These are phyloP conservation scores for Tilletia setariae DNA, from an alignment of 1,284 basidiomycete genomes.

Conservation along the genomic window DNA sequence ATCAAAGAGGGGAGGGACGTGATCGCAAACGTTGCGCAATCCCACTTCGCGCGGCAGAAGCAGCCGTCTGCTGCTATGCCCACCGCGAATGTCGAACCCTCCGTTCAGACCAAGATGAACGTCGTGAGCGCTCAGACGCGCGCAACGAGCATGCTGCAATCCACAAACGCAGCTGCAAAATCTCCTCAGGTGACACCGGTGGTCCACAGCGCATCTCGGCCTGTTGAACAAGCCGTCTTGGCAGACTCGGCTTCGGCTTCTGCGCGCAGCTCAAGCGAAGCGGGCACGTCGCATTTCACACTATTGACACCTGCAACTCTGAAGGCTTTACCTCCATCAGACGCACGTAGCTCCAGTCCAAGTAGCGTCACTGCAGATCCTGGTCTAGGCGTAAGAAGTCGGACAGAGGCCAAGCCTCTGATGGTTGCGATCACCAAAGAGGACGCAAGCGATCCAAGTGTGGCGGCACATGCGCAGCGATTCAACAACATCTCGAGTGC, in stretches of 20 bases:
- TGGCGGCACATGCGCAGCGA: constrained; percentile 3
- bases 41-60: neutral
- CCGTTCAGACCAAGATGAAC: neutral
- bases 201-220: neutral
- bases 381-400: neutral
- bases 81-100: neutral
- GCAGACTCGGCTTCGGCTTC: neutral
- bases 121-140: neutral
- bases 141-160: neutral
- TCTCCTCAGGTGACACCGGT: neutral
- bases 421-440: neutral
- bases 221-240: neutral
- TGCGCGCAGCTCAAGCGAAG: too few relatives aligned
- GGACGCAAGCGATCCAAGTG: neutral
- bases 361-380: constrained; percentile 16
- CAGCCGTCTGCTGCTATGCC: neutral
- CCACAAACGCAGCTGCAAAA: neutral
- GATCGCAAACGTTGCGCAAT: constrained; percentile 25
- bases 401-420: neutral
- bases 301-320: constrained; percentile 1
- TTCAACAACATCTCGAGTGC: constrained; percentile 31
- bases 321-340: neutral
- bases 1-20: constrained; percentile 39
- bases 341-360: neutral
- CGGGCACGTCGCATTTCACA: neutral